Evolutionary conservation across 352 stramenopile genomes (phyloP).

Genomic region (Phytophthora sp.): DNA sequence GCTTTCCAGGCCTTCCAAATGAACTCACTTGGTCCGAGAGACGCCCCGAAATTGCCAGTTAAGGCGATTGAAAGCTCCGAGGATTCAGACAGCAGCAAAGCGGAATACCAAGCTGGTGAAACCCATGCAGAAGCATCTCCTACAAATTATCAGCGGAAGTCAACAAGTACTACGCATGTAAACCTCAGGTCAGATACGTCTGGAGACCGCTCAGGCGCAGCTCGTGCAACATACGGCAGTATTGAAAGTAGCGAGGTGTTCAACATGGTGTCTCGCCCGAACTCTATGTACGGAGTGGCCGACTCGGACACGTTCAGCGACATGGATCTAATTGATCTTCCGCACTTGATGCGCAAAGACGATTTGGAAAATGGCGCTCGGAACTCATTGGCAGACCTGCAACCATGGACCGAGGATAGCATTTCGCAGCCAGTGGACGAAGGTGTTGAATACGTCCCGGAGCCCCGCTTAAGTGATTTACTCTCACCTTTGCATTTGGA

Average conservation of each 20-base stretch:
- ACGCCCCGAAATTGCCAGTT: conserved; percentile 24
- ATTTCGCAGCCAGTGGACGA: neutral
- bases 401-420: conserved; percentile 38
- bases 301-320: conserved; percentile 80
- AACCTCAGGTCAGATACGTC: conserved; percentile 26
- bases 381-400: conserved; percentile 50
- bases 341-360: conserved; percentile 76
- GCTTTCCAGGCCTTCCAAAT: conserved; percentile 71
- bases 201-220: conserved; percentile 12
- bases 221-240: conserved; percentile 35
- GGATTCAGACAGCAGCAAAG: conserved; percentile 24
- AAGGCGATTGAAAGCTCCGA: conserved; percentile 24
- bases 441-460: conserved; percentile 23
- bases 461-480: conserved; percentile 32
- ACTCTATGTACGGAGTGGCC: conserved; percentile 60
- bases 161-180: conserved; percentile 29
- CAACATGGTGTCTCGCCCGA: conserved; percentile 37
- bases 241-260: conserved; percentile 32
- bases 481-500: conserved; percentile 34
- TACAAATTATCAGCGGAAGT: conserved; percentile 22
- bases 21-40: conserved; percentile 28
- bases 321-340: conserved; percentile 71
- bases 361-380: conserved; percentile 23
- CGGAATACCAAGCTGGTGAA: conserved; percentile 24
- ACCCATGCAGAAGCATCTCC: conserved; percentile 20